Evolutionary conservation across 2,329 filamentous ascomycete genomes (phyloP).

Genomic region (Fusarium abutilonis): DNA sequence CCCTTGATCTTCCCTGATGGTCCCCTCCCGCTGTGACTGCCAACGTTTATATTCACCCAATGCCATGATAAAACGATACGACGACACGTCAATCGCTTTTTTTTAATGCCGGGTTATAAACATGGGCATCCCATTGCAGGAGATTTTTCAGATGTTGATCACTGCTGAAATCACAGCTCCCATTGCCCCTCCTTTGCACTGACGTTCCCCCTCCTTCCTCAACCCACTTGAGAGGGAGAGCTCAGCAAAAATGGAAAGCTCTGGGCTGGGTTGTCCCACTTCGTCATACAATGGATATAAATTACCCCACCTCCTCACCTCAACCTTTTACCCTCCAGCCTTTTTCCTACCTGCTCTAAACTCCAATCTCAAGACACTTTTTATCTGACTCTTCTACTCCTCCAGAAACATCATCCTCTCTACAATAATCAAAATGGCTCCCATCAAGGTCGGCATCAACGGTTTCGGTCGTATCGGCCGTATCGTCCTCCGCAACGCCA

Average conservation of each 20-base stretch:
- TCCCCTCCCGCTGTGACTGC: slow-evolving; percentile 2
- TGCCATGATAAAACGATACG: slow-evolving; percentile 17
- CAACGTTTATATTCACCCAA: not conserved
- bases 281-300: slow-evolving; percentile 41
- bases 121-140: not conserved
- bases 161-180: slow-evolving; percentile 11
- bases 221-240: slow-evolving; percentile 9
- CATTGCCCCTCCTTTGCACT: slow-evolving; percentile 29
- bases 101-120: too few species aligned
- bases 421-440: slow-evolving; percentile 52
- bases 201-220: slow-evolving; percentile 17
- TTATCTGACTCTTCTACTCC: slow-evolving; percentile 23
- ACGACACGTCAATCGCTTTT: slow-evolving; percentile 29
- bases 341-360: slow-evolving; percentile 10
- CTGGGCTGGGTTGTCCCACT: not conserved
- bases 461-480: slow-evolving; percentile 99
- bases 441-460: slow-evolving; percentile 93
- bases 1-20: slow-evolving; percentile 7
- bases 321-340: slow-evolving; percentile 11
- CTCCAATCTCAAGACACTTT: slow-evolving; percentile 7
- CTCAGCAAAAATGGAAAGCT: slow-evolving; percentile 16
- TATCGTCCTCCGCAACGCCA: slow-evolving; percentile 98
- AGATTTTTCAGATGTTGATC: slow-evolving; percentile 1
- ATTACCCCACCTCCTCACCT: slow-evolving; percentile 42
- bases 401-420: slow-evolving; percentile 22